Evolutionary conservation across 2,329 filamentous ascomycete species (phyloP).

Genomic region (Didymella exigua): DNA sequence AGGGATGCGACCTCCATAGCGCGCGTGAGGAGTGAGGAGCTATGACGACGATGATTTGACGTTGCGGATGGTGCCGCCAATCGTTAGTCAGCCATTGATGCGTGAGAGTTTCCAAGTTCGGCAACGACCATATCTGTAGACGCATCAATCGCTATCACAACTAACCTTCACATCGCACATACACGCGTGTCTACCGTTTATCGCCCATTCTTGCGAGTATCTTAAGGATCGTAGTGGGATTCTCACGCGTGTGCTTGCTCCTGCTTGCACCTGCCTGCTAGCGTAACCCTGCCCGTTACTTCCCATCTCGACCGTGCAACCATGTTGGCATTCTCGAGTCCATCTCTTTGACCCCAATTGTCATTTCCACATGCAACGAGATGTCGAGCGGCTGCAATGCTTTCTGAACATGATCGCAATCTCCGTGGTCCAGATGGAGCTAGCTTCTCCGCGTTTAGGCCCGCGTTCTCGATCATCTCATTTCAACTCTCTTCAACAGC

Average conservation of each 20-base stretch:
- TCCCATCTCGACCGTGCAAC: background rate
- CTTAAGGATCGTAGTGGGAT: background rate
- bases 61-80: background rate
- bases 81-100: slow-evolving; percentile 19
- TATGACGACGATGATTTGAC: slow-evolving; percentile 20
- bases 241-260: background rate
- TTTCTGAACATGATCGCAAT: background rate
- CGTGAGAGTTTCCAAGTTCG: slow-evolving; percentile 5
- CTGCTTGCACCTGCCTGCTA: background rate
- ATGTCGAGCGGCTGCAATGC: background rate
- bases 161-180: background rate
- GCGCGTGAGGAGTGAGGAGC: slow-evolving; percentile 9
- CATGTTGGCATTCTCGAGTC: background rate
- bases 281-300: background rate
- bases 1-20: slow-evolving; percentile 4
- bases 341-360: background rate
- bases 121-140: background rate
- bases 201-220: background rate
- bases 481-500: background rate
- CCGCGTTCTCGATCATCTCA: background rate
- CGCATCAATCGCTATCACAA: background rate
- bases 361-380: background rate
- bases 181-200: slow-evolving; percentile 3
- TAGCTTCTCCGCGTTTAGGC: background rate
- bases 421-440: background rate